Conservation (phyloP, 2,329 filamentous ascomycete genomes). For the Colletotrichum sp. region DNA sequence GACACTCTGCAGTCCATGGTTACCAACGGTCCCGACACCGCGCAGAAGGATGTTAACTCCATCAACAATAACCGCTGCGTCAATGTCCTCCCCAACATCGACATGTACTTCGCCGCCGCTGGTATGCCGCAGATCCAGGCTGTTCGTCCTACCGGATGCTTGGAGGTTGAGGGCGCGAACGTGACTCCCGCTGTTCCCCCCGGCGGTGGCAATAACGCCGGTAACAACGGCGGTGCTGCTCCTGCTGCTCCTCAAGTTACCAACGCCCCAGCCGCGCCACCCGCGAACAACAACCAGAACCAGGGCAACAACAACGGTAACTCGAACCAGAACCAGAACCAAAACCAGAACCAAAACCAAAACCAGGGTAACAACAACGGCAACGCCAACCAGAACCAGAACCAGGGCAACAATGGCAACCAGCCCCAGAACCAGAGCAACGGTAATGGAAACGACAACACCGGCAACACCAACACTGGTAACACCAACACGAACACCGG, state of each 20-base stretch:
- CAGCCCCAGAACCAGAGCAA: not conserved
- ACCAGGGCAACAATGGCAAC: not conserved
- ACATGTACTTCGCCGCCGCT: conserved; percentile 26
- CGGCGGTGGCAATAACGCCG: not conserved
- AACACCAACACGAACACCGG: not conserved
- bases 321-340: not conserved
- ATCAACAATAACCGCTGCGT: conserved; percentile 27
- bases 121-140: conserved; percentile 17
- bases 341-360: not conserved
- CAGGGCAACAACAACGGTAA: not conserved
- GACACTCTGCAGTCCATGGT: conserved; percentile 25
- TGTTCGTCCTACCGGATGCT: conserved; percentile 23
- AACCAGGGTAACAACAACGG: not conserved
- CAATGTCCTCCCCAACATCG: conserved; percentile 27
- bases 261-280: not conserved
- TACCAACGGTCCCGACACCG: conserved; percentile 23
- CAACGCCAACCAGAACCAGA: not conserved
- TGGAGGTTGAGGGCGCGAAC: conserved; percentile 20
- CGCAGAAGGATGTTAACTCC: conserved; percentile 23
- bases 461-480: not conserved
- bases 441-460: not conserved
- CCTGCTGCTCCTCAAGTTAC: not conserved
- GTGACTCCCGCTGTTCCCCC: conserved; percentile 3
- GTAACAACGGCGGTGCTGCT: not conserved
- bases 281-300: not conserved